Evolutionary conservation across 2,329 filamentous ascomycete species (phyloP), one percentile per base, ranked within the genome.

Genomic region (Epichloe scottii): DNA sequence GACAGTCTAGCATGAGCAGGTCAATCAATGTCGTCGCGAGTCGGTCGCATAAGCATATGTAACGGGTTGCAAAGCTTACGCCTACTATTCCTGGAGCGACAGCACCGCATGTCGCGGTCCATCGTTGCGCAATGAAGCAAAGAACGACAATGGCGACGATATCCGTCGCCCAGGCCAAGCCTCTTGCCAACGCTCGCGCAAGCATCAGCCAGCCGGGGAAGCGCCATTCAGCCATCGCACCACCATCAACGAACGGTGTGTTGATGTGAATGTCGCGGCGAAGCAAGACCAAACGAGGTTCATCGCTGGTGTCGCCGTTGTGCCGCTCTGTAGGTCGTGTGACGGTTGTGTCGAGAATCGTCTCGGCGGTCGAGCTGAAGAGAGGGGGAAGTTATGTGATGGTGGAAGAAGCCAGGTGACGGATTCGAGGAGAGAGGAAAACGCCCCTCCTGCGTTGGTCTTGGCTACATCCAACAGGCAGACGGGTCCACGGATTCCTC

Each of bases 101-200:
- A 3, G 62, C 56, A 12, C 62, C 61, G 23, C 57, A 58, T 42
- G 60, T 62, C 11, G 56, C 53, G 0, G 61, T 54, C 66, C 66
- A 69, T 38, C 56, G 56, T 30, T 63, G 63, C 40, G 62, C 60
- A 33, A 66, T 54, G 37, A 60, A 69, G 12, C 58, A 61, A 35
- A 68, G 53, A 42, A 66, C 54, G 2, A 67, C 55, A 34, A 68
- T 57, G 43, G 63, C 55, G 1, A 59, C 58, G n/a, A 67, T 54
- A 42, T 59, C 59, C 39, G 62, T 61, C 37, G 63, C 47, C 66
- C 66, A 68, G 42, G 60, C 63, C 30, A 66, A 33, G 15, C 58
- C 52, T 41, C 66, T 58, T 49, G 59, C 52, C 23, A 53, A 52
- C 1, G 63, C 60, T 37, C 62, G 60, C 33, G 56, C 23, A 21